A percentile compares a stretch with the other conserved stretches of the same genome.
phyloP scores from a whole-genome alignment of 2,329 filamentous ascomycete genomes.

The Chalara sp. region DNA sequence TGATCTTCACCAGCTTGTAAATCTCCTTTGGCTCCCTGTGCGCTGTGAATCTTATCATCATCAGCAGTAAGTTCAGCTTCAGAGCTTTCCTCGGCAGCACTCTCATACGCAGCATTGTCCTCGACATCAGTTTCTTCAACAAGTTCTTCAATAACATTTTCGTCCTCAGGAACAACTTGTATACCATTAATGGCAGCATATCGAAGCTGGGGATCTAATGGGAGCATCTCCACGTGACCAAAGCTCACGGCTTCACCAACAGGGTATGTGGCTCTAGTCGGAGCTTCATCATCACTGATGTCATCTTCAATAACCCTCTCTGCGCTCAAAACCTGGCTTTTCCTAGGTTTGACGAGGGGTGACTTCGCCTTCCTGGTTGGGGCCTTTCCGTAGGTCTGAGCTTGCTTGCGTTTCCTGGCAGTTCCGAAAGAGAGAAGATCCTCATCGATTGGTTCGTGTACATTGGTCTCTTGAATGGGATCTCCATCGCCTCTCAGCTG shows the following conservation, averaged over 20 bases:
- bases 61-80: too few species aligned
- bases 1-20: too few species aligned
- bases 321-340: background rate
- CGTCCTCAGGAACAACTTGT: background rate
- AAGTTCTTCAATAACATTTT: background rate
- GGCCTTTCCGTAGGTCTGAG: background rate
- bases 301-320: slow-evolving; percentile 1
- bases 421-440: background rate
- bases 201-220: background rate
- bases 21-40: too few species aligned
- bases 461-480: background rate
- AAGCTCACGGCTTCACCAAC: background rate
- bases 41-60: too few species aligned
- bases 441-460: background rate
- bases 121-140: background rate
- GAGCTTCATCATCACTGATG: background rate
- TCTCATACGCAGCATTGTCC: background rate
- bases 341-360: background rate
- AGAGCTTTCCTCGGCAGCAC: too few species aligned
- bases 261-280: background rate
- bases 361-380: background rate
- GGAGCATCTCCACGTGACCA: background rate
- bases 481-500: background rate
- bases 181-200: background rate
- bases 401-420: background rate